Base-by-base conservation (phyloP, 805 yeast species). In the Kodamaea neixiangensis region DNA sequence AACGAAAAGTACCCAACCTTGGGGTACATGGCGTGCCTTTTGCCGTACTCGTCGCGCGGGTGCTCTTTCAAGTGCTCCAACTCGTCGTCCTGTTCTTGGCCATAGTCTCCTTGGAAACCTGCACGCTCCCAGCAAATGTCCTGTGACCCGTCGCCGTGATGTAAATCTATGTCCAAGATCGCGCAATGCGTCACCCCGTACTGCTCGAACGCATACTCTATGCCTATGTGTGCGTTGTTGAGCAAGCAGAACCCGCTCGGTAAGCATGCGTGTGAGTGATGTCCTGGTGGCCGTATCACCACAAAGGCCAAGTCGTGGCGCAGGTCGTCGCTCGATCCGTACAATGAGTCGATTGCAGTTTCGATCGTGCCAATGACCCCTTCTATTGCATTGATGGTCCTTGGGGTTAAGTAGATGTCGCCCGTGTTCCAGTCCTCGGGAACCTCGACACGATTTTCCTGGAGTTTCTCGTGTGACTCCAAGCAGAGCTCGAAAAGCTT, bases 91-190 rank as follows among this genome's bases (percentile, higher is more conserved):
- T 78, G 81, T 22, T 76, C 73, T 50, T 76, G 75, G n/a, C 78
- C 78, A 54, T 68, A 71, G 53, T 74, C 78, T 6, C 77, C 79
- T 3, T 59, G 49, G 58, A 81, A 78, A 0, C 89, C 89, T 0
- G 87, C 87, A 55, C 88, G 74, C 59, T 82, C 85, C 91, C 92
- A 89, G 59, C 92, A 83, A 21, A 89, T 85, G 64, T 89, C 96
- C 59, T 89, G 96, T 5, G 89, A 80, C 11, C 96, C 96, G 66
- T 89, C 96, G 14, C 96, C 96, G 62, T 89, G 96, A 62, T 89
- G 96, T 39, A 89, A 73, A 65, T 89, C 96, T 54, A 89, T 85
- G 65, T 89, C 96, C 25, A 89, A 67, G 15, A 89, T 86, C 0
- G 86, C 91, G 14, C 90, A 90, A 68, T 89, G 96, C 0, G 93